Evolutionary conservation across 371 early-diverging fungal genomes (phyloP), one percentile per base, ranked within the genome.

Genomic region (Mortierella sp.): DNA sequence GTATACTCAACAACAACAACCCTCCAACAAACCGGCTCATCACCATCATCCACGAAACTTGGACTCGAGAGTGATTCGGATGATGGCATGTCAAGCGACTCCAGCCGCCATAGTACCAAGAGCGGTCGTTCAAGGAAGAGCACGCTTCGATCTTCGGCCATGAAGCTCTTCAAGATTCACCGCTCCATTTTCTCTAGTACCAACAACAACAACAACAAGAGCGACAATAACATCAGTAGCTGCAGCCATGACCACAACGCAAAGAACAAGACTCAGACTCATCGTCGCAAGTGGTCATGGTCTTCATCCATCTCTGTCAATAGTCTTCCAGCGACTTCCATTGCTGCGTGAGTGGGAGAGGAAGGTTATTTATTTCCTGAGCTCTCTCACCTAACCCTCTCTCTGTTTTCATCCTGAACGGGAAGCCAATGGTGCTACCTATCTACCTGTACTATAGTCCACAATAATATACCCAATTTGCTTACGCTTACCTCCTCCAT

Each of bases 231-330:
- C n/a, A n/a, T n/a, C n/a, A n/a, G n/a, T n/a, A n/a, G n/a, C n/a
- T n/a, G n/a, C n/a, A n/a, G n/a, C n/a, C n/a, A n/a, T n/a, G n/a
- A n/a, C n/a, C n/a, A n/a, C n/a, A n/a, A n/a, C n/a, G n/a, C n/a
- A n/a, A n/a, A n/a, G n/a, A n/a, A n/a, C n/a, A n/a, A n/a, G n/a
- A n/a, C n/a, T n/a, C n/a, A 46, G 57, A 48, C 66, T 7, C 59
- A 60, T 44, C 60, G 46, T 28, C 68, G 58, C 58, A 61, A 62
- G 57, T 61, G 70, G 62, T 61, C 62, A 14, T 47, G 61, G 63
- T 56, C 62, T 31, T 43, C 58, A 8, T 48, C 44, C 15, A 0
- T 19, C 17, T 19, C 44, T 9, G 19, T 26, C 54, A 34, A 17
- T 24, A 52, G 24, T 21, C 23, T 49, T n/a, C 53, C 47, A 8